Evolutionary conservation across 2,329 filamentous ascomycete species (phyloP).

Genomic region (Talaromyces rugulosus): DNA sequence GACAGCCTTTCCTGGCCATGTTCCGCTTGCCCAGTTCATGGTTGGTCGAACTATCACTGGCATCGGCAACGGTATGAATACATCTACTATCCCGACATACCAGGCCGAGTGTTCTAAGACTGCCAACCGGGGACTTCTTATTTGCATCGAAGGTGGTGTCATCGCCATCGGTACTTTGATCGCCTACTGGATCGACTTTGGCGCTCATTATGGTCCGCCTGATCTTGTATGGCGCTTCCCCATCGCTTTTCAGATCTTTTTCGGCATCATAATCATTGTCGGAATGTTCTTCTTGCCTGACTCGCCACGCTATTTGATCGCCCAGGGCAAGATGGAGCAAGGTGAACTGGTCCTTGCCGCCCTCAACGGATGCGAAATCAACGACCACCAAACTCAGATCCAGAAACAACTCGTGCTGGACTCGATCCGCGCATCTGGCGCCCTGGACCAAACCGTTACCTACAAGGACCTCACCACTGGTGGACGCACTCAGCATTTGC

Average conservation of each 20-base stretch:
- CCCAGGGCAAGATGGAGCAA: conserved; percentile 46
- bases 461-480: conserved; percentile 40
- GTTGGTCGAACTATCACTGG: conserved; percentile 51
- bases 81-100: conserved; percentile 51
- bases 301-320: conserved; percentile 37
- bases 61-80: conserved; percentile 55
- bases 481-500: conserved; percentile 22
- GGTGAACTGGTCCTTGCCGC: conserved; percentile 46
- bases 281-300: conserved; percentile 33
- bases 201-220: conserved; percentile 19
- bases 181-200: conserved; percentile 25
- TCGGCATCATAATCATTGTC: conserved; percentile 38
- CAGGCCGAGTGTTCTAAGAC: conserved; percentile 46
- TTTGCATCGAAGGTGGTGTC: conserved; percentile 50
- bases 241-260: conserved; percentile 45
- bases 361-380: conserved; percentile 40
- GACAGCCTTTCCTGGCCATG: conserved; percentile 25
- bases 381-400: conserved; percentile 50
- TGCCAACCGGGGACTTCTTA: conserved; percentile 52
- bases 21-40: conserved; percentile 48
- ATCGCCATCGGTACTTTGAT: conserved; percentile 31
- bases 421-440: conserved; percentile 60
- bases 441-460: conserved; percentile 45
- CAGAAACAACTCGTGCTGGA: conserved; percentile 68
- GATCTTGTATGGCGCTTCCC: conserved; percentile 43